Percentiles rank a stretch among this genome's conserved stretches.
These are phyloP conservation scores for Dichotomocladium elegans DNA, from an alignment of 371 early-diverging fungal genomes.

Conservation along the genomic window DNA sequence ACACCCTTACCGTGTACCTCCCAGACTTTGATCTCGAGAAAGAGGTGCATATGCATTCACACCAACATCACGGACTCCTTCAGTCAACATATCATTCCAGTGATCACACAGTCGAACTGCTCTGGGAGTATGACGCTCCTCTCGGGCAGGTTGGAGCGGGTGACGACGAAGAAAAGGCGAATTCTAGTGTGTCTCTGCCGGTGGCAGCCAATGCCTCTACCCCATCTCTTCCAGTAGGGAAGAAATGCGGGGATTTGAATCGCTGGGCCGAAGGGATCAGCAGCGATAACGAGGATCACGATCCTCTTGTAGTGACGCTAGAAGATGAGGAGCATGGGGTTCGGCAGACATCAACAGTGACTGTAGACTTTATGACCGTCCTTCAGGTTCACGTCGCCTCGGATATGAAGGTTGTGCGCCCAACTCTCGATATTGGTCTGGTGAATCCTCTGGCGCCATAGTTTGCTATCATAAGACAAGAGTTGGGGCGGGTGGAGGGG, in stretches of 20 bases:
- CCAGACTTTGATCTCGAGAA: slow-evolving; percentile 3
- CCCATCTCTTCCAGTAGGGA: slow-evolving; percentile 1
- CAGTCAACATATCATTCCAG: neutral
- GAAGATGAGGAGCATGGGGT: slow-evolving; percentile 48
- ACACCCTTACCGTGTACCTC: neutral
- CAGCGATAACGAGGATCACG: slow-evolving; percentile 4
- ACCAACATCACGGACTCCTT: neutral
- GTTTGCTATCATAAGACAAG: too few species aligned
- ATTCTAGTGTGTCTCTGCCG: neutral
- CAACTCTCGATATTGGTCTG: slow-evolving; percentile 35
- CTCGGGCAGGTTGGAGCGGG: too few species aligned
- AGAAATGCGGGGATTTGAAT: too few species aligned
- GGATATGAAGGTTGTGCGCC: slow-evolving; percentile 24
- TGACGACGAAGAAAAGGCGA: neutral
- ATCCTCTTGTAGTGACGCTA: slow-evolving; percentile 5
- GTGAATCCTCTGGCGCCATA: slow-evolving; percentile 7
- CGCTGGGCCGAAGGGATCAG: too few species aligned
- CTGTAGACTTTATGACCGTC: slow-evolving; percentile 79
- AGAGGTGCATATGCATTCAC: neutral
- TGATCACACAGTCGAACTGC: slow-evolving; percentile 2
- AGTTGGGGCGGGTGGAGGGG: too few species aligned
- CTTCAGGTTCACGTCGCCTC: slow-evolving; percentile 28
- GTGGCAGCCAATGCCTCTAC: neutral
- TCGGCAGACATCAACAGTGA: slow-evolving; percentile 93
- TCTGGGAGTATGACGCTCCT: neutral